Base-by-base conservation (phyloP, 306 rosid species). In the Abrus pulchellus region DNA sequence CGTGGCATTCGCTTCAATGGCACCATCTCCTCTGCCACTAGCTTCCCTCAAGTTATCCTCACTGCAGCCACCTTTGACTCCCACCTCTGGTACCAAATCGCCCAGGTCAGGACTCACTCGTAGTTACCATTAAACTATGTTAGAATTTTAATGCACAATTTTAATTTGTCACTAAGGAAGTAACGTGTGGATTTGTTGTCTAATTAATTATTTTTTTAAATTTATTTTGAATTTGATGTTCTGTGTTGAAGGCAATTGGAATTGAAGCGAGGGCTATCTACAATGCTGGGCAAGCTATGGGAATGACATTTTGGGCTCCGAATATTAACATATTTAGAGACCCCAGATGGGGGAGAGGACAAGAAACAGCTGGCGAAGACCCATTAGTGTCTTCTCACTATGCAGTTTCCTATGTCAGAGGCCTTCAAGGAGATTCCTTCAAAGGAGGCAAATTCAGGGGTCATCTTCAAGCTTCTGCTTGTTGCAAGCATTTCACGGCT, bases 341-440 rank as follows among this genome's bases (percentile, higher is more conserved):
- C 45, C 99, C 98, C 1, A 83, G 99, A 79, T 95, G 98, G 99
- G 98, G 99, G 0, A 87, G 99, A 83, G 99, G 99, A 10, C 98
- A 95, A 79, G 99, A 95, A 68, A 95, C 99, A 3, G 90, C 98
- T 1, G 99, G 99, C 8, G 99, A 95, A 83, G 99, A 95, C 45
- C 99, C 99, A 11, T 2, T 80, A 68, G 34, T 93, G 14, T 72
- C 89, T 2, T 90, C 96, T 0, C 84, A 73, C 30, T 95, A 91
- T 48, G 89, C 98, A 0, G 89, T 87, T 75, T 85, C 96, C 1
- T 95, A 50, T 71, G 98, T 95, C 13, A 89, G 97, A 74, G 99
- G 99, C 2, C 10, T 95, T 78, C 97, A 95, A 68, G 99, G 98
- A 0, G 92, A 95, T 65, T 82, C 96, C 41, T 88, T 82, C 5